These are phyloP conservation scores for Plasmodium relictum DNA, from an alignment of 169 alveolate genomes.

Conservation along the genomic window DNA sequence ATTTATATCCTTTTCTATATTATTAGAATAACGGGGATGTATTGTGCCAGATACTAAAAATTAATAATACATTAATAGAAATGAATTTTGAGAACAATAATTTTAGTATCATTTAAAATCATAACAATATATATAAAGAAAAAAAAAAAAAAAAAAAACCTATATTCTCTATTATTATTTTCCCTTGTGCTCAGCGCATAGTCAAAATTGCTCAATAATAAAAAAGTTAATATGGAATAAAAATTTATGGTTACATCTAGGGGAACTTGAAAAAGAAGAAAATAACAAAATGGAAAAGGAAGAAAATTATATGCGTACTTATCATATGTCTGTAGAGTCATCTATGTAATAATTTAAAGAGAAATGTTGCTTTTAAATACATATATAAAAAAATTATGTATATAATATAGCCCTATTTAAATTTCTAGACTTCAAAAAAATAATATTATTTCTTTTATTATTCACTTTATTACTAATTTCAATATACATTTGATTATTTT, in stretches of 20 bases:
- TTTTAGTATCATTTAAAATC: constrained; percentile 49
- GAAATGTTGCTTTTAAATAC: not conserved
- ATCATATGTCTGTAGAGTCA: constrained; percentile 66
- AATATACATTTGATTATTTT: constrained; percentile 13
- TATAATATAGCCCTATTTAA: too few relatives aligned
- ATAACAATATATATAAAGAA: not conserved
- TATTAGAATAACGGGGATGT: constrained; percentile 52
- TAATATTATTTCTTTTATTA: too few relatives aligned
- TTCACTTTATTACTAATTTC: not conserved
- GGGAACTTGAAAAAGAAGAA: constrained; percentile 57
- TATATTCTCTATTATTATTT: not conserved
- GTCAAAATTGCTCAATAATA: constrained; percentile 62
- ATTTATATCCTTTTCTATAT: not conserved
- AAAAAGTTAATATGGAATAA: constrained; percentile 38
- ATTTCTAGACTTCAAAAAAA: too few relatives aligned
- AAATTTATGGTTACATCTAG: constrained; percentile 44
- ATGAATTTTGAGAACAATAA: constrained; percentile 64
- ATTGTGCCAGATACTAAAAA: constrained; percentile 37
- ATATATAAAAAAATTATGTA: too few relatives aligned
- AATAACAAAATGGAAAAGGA: constrained; percentile 70
- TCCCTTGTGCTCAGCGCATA: constrained; percentile 19
- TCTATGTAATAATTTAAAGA: constrained; percentile 61
- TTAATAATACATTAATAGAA: constrained; percentile 41
- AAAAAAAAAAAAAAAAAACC: not conserved
- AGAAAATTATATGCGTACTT: constrained; percentile 72